These are phyloP conservation scores for Fusarium sp. DNA, from an alignment of 2,329 filamentous ascomycete genomes.

Conservation along the genomic window DNA sequence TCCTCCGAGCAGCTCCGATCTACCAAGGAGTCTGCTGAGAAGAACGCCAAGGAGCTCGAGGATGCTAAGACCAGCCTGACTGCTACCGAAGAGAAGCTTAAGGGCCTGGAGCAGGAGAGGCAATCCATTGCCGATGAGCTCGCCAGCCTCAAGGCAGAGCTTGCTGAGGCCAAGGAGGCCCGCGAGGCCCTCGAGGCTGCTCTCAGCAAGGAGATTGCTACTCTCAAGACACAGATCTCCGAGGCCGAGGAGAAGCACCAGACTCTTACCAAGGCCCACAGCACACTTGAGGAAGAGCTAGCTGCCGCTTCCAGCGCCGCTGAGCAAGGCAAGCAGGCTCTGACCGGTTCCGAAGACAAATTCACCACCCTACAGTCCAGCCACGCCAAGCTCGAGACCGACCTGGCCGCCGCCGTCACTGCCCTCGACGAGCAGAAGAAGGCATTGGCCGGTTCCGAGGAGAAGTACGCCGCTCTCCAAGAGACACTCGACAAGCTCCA, in stretches of 20 bases:
- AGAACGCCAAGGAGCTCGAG: slow-evolving; percentile 38
- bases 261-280: slow-evolving; percentile 44
- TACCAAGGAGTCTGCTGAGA: slow-evolving; percentile 41
- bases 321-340: slow-evolving; percentile 43
- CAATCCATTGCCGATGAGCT: slow-evolving; percentile 49
- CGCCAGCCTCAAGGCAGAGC: slow-evolving; percentile 46
- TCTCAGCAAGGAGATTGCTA: slow-evolving; percentile 46
- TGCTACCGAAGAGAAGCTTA: slow-evolving; percentile 42
- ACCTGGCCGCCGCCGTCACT: slow-evolving; percentile 42
- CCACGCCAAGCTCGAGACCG: slow-evolving; percentile 44
- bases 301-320: slow-evolving; percentile 43
- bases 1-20: slow-evolving; percentile 40
- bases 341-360: slow-evolving; percentile 44
- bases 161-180: slow-evolving; percentile 50
- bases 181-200: slow-evolving; percentile 48
- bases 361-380: slow-evolving; percentile 40
- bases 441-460: slow-evolving; percentile 42
- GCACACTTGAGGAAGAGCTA: slow-evolving; percentile 48
- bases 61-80: slow-evolving; percentile 38
- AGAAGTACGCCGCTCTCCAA: slow-evolving; percentile 42
- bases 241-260: slow-evolving; percentile 48
- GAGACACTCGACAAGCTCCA: slow-evolving; percentile 43
- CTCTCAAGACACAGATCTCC: slow-evolving; percentile 50
- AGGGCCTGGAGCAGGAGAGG: slow-evolving; percentile 44
- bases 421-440: slow-evolving; percentile 45